Percentiles rank a stretch among this genome's conserved stretches.
phyloP scores from a whole-genome alignment of 2,329 filamentous ascomycete species.

The Diaporthe capsici region DNA sequence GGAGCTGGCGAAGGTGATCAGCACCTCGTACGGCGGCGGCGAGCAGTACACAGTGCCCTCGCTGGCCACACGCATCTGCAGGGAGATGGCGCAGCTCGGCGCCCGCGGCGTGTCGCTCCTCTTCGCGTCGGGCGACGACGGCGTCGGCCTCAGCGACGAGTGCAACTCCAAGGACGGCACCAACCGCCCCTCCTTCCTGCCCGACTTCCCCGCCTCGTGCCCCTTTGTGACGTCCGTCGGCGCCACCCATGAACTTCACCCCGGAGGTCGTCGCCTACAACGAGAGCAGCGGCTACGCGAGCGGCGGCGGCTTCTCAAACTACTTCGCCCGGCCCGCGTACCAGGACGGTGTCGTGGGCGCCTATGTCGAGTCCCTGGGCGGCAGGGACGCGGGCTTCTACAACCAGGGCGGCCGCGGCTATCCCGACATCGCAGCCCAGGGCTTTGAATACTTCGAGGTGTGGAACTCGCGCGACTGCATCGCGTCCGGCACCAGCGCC shows the following conservation, averaged over 20 bases:
- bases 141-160: conserved; percentile 53
- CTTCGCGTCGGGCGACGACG: conserved; percentile 72
- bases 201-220: conserved; percentile 57
- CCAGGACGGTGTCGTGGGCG: conserved; percentile 58
- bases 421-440: conserved; percentile 68
- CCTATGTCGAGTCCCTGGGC: conserved; percentile 58
- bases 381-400: conserved; percentile 60
- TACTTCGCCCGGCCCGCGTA: conserved; percentile 62
- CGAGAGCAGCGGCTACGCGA: conserved; percentile 45
- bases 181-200: conserved; percentile 58
- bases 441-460: conserved; percentile 68
- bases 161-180: conserved; percentile 47
- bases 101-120: conserved; percentile 77
- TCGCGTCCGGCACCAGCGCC: conserved; percentile 63
- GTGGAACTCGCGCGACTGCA: conserved; percentile 46
- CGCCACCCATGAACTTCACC: conserved; percentile 59
- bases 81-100: conserved; percentile 75
- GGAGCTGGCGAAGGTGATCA: conserved; percentile 72
- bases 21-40: conserved; percentile 76
- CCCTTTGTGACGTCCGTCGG: conserved; percentile 76
- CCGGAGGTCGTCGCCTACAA: conserved; percentile 48
- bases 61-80: conserved; percentile 67
- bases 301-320: conserved; percentile 69
- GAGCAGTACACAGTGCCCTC: conserved; percentile 73
- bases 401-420: conserved; percentile 61